These are phyloP conservation scores for Mycena rebaudengoi DNA, from an alignment of 768 basidiomycete species.

Conservation along the genomic window DNA sequence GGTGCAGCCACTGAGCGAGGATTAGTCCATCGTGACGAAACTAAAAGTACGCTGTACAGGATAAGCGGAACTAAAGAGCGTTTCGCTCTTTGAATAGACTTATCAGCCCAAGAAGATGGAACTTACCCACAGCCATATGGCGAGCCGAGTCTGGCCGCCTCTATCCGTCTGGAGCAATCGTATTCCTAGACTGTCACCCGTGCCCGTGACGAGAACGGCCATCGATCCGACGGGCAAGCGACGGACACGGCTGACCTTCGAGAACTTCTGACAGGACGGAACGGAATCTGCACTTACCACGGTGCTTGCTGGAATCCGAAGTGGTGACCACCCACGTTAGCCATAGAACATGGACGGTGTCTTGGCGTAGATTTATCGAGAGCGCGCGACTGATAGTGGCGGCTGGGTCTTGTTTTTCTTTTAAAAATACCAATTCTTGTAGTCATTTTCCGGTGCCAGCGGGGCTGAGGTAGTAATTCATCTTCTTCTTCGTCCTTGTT, in stretches of 20 bases:
- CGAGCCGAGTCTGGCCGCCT: slow-evolving; percentile 14
- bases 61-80: slow-evolving; percentile 5
- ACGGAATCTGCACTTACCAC: background rate
- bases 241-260: slow-evolving; percentile 3
- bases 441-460: too few species aligned
- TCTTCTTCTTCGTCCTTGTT: too few species aligned
- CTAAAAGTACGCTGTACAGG: background rate
- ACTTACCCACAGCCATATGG: slow-evolving; percentile 13
- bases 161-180: slow-evolving; percentile 8
- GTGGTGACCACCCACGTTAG: background rate
- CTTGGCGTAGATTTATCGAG: too few species aligned
- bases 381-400: too few species aligned
- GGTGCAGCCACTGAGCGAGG: background rate
- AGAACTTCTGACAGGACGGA: background rate
- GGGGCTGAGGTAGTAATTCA: too few species aligned
- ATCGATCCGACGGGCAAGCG: slow-evolving; percentile 1
- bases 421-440: too few species aligned
- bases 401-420: too few species aligned
- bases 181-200: background rate
- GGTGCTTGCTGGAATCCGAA: background rate
- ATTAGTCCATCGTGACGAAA: background rate
- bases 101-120: slow-evolving; percentile 6
- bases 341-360: too few species aligned
- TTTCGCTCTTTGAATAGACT: slow-evolving; percentile 6
- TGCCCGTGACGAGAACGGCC: background rate